Evolutionary conservation across 495 filamentous ascomycete genomes (phyloP).

Genomic region (Evernia prunastri): DNA sequence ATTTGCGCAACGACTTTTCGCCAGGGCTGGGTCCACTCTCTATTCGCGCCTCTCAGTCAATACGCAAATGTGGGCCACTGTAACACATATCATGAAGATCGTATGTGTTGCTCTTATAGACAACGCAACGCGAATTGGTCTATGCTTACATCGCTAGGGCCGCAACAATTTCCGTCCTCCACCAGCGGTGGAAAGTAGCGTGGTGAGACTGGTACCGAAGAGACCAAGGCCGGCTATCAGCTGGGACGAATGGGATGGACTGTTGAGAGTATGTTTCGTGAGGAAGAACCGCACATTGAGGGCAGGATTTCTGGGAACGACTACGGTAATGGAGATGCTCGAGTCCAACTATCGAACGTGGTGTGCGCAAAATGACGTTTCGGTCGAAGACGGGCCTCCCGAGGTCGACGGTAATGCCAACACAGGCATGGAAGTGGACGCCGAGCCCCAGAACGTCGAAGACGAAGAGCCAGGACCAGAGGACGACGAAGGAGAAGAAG

Average conservation of each 20-base stretch:
- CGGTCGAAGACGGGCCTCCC: slow-evolving; percentile 61
- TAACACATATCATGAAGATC: slow-evolving; percentile 85
- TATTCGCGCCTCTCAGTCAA: slow-evolving; percentile 86
- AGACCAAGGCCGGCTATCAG: slow-evolving; percentile 74
- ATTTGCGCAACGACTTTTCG: slow-evolving; percentile 70
- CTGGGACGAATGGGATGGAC: slow-evolving; percentile 92
- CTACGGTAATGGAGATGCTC: slow-evolving; percentile 71
- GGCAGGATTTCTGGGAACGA: slow-evolving; percentile 66
- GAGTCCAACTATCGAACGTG: slow-evolving; percentile 82
- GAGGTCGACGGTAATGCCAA: slow-evolving; percentile 33
- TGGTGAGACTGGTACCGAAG: slow-evolving; percentile 73
- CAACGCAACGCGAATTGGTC: not conserved
- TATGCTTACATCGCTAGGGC: slow-evolving; percentile 26
- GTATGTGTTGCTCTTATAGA: slow-evolving; percentile 25
- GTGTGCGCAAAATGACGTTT: slow-evolving; percentile 76
- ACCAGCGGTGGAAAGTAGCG: slow-evolving; percentile 80
- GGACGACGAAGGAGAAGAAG: slow-evolving; percentile 36
- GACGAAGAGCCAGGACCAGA: slow-evolving; percentile 45
- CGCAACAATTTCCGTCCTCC: slow-evolving; percentile 94
- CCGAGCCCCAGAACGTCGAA: slow-evolving; percentile 15
- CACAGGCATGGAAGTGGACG: slow-evolving; percentile 25
- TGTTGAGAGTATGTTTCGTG: slow-evolving; percentile 78
- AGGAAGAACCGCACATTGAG: slow-evolving; percentile 72
- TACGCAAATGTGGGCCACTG: slow-evolving; percentile 88
- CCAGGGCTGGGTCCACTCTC: slow-evolving; percentile 70